Conservation (phyloP, 2,329 filamentous ascomycete genomes). For the Ceratocystis diversiconidia region DNA sequence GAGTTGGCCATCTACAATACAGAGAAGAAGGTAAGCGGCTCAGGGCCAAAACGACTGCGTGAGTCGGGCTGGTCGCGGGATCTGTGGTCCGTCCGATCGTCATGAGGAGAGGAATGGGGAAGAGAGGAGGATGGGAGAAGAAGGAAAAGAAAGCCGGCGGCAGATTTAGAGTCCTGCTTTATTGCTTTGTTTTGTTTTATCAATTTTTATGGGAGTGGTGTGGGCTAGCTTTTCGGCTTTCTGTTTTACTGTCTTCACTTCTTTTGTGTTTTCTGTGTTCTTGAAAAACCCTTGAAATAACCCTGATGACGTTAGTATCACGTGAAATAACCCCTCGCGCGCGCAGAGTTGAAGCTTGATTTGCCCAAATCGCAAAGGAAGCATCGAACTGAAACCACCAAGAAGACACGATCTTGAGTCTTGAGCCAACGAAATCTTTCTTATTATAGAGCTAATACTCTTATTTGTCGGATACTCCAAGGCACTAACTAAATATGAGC, state of each 20-base stretch:
- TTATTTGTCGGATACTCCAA: too few species aligned
- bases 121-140: not conserved
- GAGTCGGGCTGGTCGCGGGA: constrained; percentile 50
- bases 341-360: not conserved
- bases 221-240: not conserved
- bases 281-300: constrained; percentile 2
- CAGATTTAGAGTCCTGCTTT: not conserved
- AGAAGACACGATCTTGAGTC: too few species aligned
- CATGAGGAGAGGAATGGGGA: not conserved
- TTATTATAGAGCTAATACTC: too few species aligned
- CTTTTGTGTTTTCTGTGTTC: not conserved
- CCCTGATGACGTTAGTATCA: constrained; percentile 13
- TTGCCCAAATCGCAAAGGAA: not conserved
- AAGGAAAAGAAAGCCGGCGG: not conserved
- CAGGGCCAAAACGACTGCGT: constrained; percentile 42
- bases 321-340: constrained; percentile 7
- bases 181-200: constrained; percentile 5
- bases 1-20: constrained; percentile 45
- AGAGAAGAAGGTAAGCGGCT: constrained; percentile 36
- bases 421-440: too few species aligned
- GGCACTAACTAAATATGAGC: constrained; percentile 5
- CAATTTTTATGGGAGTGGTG: constrained; percentile 1
- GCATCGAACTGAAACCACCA: too few species aligned
- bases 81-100: constrained; percentile 43
- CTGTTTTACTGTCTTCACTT: constrained; percentile 6